Evolutionary conservation across 2,329 filamentous ascomycete genomes (phyloP), one percentile per base, ranked within the genome.

Genomic region (Corinectria fuckeliana): DNA sequence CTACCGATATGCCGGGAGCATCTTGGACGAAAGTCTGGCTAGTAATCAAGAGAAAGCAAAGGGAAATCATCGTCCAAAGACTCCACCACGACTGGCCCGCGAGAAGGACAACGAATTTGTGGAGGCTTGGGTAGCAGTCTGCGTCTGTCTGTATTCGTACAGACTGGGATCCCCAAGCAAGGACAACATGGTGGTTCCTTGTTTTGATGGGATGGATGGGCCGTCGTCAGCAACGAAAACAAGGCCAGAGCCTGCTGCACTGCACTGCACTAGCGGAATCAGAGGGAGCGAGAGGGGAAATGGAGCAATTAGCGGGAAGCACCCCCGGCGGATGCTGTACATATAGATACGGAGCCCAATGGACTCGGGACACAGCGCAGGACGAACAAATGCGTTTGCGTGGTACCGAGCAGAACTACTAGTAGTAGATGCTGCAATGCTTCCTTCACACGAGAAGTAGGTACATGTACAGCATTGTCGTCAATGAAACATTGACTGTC

Each of bases 151-250:
- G 32, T 23, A 30, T 41, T n/a, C 38, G n/a, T 34, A 8, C 50
- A 10, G 28, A 32, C 28, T 32, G n/a, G 56, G 56, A 45, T 55
- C 50, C 30, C 56, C 50, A 30, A 60, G 25, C 47, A 13, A 60
- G 23, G 45, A 4, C 51, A 21, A 41, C 39, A 41, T 23, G 25
- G 16, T 30, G 10, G 45, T 54, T 59, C 50, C 58, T 55, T 64
- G 45, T 54, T 59, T 56, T 61, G 38, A 52, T 60, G 39, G 52
- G 47, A 32, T 49, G 38, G 16, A 30, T 39, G 48, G 54, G 67
- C 60, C 62, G 65, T 65, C 63, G 67, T 69, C 65, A 67, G 67
- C 67, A 64, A 64, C 62, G 42, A 69, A 67, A 65, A 62, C 61
- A 67, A 56, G 59, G 61, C 18, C 63, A 26, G 41, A 26, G 34